phyloP scores from a whole-genome alignment of 2,329 filamentous ascomycete species.

The Talaromyces sp. region DNA sequence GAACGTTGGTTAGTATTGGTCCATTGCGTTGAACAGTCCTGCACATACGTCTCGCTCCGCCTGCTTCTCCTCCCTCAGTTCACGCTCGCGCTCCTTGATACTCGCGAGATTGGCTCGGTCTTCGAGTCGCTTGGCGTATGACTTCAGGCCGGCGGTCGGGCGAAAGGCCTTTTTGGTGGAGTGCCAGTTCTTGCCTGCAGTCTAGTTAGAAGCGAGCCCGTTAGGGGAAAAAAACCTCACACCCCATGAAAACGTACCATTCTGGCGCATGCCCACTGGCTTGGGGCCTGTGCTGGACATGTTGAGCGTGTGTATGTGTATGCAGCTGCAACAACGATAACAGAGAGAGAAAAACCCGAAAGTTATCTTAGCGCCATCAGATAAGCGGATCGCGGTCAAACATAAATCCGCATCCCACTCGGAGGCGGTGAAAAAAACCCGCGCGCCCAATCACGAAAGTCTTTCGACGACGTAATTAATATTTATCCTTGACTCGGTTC shows the following conservation, averaged over 20 bases:
- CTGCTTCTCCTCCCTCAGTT: slow-evolving; percentile 95
- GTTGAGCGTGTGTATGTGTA: slow-evolving; percentile 9
- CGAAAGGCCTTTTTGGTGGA: slow-evolving; percentile 77
- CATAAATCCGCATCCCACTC: slow-evolving; percentile 8
- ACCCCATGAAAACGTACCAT: slow-evolving; percentile 54
- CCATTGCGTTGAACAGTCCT: not conserved
- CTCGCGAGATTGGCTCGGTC: slow-evolving; percentile 65
- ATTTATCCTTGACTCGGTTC: not conserved
- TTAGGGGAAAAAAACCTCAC: too few relatives aligned
- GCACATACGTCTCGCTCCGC: slow-evolving; percentile 71
- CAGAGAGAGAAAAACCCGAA: slow-evolving; percentile 10
- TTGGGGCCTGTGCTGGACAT: slow-evolving; percentile 45
- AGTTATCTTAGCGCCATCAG: slow-evolving; percentile 39
- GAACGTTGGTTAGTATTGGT: not conserved
- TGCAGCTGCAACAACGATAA: not conserved
- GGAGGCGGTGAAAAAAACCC: slow-evolving; percentile 8
- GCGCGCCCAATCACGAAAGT: not conserved
- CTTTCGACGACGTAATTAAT: too few relatives aligned
- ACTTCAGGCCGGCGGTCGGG: slow-evolving; percentile 69
- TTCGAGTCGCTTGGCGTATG: slow-evolving; percentile 72
- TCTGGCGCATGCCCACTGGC: slow-evolving; percentile 69
- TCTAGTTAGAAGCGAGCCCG: slow-evolving; percentile 12
- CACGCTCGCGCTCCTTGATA: slow-evolving; percentile 89
- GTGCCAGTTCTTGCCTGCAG: slow-evolving; percentile 93
- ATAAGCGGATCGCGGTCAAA: slow-evolving; percentile 39